Evolutionary conservation across 148 eudicot species (phyloP), one percentile per base, ranked within the genome.

Genomic region (Vaccinium darrowii): DNA sequence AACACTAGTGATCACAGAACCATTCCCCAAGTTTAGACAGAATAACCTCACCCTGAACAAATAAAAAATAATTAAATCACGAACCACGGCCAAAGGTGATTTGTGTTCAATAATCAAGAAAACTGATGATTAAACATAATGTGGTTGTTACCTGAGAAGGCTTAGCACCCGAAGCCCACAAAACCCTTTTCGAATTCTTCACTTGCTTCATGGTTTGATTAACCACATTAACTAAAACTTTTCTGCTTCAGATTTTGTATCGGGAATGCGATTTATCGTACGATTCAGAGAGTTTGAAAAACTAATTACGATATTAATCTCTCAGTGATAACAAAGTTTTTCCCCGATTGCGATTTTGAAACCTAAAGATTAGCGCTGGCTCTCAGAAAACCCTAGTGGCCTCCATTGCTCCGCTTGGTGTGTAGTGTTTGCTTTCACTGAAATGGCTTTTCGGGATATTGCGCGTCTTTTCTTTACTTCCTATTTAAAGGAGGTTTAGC

Each of bases 141-240:
- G 54, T 25, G 74, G 21, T 12, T 23, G 54, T 88, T 77, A 88
- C 90, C 88, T 89, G 90, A 89, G 84, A 82, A 79, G 86, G 90
- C 72, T 78, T 78, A 88, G 76, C 85, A 72, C 78, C 90, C 54
- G 88, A 74, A 53, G 85, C 87, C 90, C 90, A 89, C 16, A 84
- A 86, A 30, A 89, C 87, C 81, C 88, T 84, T 63, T 84, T 89
- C 86, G 79, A 62, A 7, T 62, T 47, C 83, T 81, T 63, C 43
- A 62, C 21, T 62, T 1, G 18, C 82, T 80, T 80, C 82, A 53
- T 80, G 53, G 11, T 5, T 52, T 52, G 58, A 52, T 77, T 51
- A 23, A 51, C 9, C 51, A 3, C 25, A 9, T 47, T 49, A 43
- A 8, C 3, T 75, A 39, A 0, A 76, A 76, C 27, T 16, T 19